Base-by-base conservation (phyloP, 2,329 filamentous ascomycete genomes). In the Fusarium sp. region DNA sequence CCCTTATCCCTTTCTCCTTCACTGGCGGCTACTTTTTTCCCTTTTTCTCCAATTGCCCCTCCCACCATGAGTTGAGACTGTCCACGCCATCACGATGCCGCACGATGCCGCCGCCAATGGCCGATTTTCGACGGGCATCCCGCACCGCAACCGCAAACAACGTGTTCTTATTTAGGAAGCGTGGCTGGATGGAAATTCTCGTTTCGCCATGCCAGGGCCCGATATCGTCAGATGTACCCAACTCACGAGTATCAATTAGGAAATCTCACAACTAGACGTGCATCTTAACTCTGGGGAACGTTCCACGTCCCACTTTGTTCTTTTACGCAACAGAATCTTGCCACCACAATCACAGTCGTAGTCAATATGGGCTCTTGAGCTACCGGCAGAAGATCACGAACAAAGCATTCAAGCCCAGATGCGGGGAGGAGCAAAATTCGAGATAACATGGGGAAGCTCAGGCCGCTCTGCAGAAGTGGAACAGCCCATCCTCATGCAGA, bases 401-500 rank as follows among this genome's bases (percentile, higher is more conserved):
- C 39, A 74, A 48, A 69, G 32, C 55, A 68, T 36, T 30, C 62
- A 70, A 61, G 53, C 62, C 65, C 57, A 60, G 75, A 58, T 75
- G 75, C 70, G 75, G 75, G 66, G 71, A 58, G 60, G 36, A 66
- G 44, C 38, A 64, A 41, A 36, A 6, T 55, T 56, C 47, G 39
- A 41, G n/a, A 66, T 45, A 72, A 47, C 55, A 72, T 47, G 71
- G 54, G 58, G 67, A 75, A 77, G 68, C 72, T 75, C 55, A 59
- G 55, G 48, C 51, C 73, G 41, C 58, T 44, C 26, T 69, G 54
- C 48, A 26, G 36, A 61, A 62, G 66, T 61, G 66, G 66, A 68
- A 73, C 66, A 67, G 69, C 59, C 75, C 76, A 73, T 73, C 68
- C 32, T 75, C 32, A 30, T 78, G 76, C 70, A 75, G 67, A 68